Evolutionary conservation across 2,329 filamentous ascomycete species (phyloP).

Genomic region (Rutstroemia sp.): DNA sequence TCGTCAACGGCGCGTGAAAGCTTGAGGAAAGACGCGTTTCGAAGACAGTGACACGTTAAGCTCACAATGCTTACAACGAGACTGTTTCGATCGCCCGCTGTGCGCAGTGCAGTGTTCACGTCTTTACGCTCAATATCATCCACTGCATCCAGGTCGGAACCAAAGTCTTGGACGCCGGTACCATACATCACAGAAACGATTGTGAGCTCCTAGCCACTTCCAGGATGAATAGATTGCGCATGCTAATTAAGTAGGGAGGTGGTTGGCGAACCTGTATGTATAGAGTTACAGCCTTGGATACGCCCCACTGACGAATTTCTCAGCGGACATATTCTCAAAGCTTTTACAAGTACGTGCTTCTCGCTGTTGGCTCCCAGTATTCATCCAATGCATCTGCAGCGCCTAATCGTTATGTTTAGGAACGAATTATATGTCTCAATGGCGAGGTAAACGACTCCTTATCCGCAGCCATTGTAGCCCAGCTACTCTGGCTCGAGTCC

Average conservation of each 20-base stretch:
- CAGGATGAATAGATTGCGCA: constrained; percentile 13
- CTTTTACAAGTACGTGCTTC: constrained; percentile 56
- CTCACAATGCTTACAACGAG: constrained; percentile 22
- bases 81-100: constrained; percentile 20
- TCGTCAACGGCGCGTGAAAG: not conserved
- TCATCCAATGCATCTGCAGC: no score
- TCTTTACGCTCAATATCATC: constrained; percentile 22
- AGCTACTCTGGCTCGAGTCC: constrained; percentile 95
- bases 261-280: constrained; percentile 71
- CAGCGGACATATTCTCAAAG: constrained; percentile 78
- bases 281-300: constrained; percentile 19
- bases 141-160: constrained; percentile 18
- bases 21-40: not conserved
- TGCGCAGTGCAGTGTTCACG: constrained; percentile 17
- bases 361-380: no score
- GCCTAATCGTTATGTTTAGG: constrained; percentile 38
- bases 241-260: constrained; percentile 47
- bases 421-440: constrained; percentile 91
- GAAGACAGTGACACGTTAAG: not conserved
- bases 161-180: constrained; percentile 36
- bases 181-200: constrained; percentile 48
- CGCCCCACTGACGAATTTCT: constrained; percentile 15
- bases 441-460: constrained; percentile 84
- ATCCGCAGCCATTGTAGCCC: constrained; percentile 89
- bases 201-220: constrained; percentile 37